Percentiles rank a stretch among this genome's conserved stretches.
Conservation (phyloP, 2,329 filamentous ascomycete genomes). For the Sporothrix dimorphospora region DNA sequence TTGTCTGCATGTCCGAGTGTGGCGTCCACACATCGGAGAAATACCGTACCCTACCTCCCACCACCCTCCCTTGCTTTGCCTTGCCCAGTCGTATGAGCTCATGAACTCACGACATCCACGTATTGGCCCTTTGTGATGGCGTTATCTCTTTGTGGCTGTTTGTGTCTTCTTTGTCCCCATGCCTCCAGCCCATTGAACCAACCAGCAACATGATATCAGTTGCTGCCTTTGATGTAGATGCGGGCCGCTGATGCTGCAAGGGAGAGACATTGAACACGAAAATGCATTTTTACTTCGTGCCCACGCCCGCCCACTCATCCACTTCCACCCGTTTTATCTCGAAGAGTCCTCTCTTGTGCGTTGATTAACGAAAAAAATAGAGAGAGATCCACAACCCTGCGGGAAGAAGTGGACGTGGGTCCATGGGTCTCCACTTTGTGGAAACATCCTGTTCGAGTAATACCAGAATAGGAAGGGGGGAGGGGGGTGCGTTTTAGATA, state of each 20-base stretch:
- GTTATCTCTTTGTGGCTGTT: constrained; percentile 4
- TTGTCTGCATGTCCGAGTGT: not conserved
- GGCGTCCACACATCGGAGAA: not conserved
- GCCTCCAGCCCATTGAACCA: not conserved
- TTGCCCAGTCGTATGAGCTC: constrained; percentile 28
- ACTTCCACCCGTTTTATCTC: not conserved
- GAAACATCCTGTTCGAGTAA: constrained; percentile 6
- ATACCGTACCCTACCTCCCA: not conserved
- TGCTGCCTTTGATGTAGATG: not conserved
- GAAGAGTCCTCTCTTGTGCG: not conserved
- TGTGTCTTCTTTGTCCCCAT: not conserved
- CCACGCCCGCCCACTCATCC: not conserved
- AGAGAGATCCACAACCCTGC: constrained; percentile 8
- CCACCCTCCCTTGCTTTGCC: not conserved
- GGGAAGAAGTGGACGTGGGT: constrained; percentile 15
- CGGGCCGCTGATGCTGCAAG: constrained; percentile 5
- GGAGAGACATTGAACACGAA: not conserved
- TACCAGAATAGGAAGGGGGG: not conserved
- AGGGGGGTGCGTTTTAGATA: constrained; percentile 20
- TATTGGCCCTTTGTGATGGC: not conserved
- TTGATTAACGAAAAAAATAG: not conserved
- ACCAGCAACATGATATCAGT: not conserved
- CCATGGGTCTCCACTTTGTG: constrained; percentile 3
- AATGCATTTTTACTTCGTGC: not conserved
- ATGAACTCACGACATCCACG: constrained; percentile 22